Percentiles rank a stretch among this genome's conserved stretches.
These are phyloP conservation scores for Hysterium pulicare DNA, from an alignment of 2,329 filamentous ascomycete genomes.

Conservation along the genomic window DNA sequence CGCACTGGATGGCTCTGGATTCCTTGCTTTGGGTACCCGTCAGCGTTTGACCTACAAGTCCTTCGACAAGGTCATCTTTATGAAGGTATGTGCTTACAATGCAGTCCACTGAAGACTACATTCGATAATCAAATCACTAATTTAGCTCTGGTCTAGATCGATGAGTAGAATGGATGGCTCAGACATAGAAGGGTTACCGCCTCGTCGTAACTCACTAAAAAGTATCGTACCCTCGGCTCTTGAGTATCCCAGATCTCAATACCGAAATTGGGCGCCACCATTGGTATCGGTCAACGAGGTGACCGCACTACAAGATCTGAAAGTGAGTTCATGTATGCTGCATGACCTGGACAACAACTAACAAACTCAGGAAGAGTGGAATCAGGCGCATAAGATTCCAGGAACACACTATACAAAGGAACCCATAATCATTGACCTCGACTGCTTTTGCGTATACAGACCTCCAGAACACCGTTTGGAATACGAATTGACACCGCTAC, in stretches of 20 bases:
- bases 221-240: slow-evolving; percentile 2
- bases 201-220: too few relatives aligned
- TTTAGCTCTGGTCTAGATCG: not conserved
- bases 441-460: not conserved
- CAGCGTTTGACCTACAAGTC: not conserved
- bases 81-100: not conserved
- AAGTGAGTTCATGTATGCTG: slow-evolving; percentile 12
- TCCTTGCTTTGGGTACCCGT: too few relatives aligned
- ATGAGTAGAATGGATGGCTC: not conserved
- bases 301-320: slow-evolving; percentile 29
- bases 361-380: not conserved
- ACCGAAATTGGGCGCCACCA: slow-evolving; percentile 15
- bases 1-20: too few relatives aligned
- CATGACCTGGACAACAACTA: slow-evolving; percentile 8
- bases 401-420: not conserved
- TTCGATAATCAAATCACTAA: not conserved
- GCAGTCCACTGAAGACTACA: not conserved
- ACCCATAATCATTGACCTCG: not conserved
- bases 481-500: slow-evolving; percentile 17
- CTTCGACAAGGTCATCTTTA: not conserved
- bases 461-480: not conserved
- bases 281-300: slow-evolving; percentile 23
- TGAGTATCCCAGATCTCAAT: slow-evolving; percentile 22
- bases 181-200: too few relatives aligned
- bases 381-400: not conserved